Percentiles rank a stretch among this genome's conserved stretches.
Evolutionary conservation across 73 alveolate genomes (phyloP).

Genomic region (Symbiodinium natans): DNA sequence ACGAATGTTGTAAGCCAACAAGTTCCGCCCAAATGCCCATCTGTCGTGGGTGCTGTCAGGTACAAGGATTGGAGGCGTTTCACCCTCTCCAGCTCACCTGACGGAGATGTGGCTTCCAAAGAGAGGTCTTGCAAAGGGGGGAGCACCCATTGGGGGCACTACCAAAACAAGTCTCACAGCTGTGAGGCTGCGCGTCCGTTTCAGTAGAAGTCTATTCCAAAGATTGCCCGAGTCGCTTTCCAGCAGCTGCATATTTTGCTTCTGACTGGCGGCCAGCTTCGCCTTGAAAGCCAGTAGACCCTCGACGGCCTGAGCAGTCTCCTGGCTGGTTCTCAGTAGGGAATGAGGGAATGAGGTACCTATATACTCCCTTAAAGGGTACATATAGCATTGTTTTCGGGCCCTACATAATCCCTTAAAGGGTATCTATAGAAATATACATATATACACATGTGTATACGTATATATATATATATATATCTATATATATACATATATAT

Average conservation of each 20-base stretch:
- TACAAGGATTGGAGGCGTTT: neutral
- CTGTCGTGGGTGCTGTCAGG: neutral
- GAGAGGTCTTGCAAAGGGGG: no score
- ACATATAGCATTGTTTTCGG: neutral
- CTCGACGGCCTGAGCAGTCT: neutral
- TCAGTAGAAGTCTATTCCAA: neutral
- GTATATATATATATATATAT: no score
- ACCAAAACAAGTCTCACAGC: no score
- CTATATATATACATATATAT: neutral
- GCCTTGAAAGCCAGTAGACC: neutral
- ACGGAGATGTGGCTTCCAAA: neutral
- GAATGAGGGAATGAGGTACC: no score
- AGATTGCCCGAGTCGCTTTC: neutral
- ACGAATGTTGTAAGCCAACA: no score
- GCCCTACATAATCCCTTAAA: no score
- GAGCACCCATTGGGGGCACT: no score
- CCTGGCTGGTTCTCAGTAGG: neutral
- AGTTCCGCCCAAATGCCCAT: neutral
- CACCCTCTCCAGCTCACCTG: conserved; percentile 2
- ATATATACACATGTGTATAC: neutral
- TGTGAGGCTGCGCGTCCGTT: neutral
- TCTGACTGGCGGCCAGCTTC: neutral
- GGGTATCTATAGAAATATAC: neutral
- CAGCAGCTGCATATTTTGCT: neutral
- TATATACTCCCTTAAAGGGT: no score